A percentile compares a stretch with the other conserved stretches of the same genome.
These are phyloP conservation scores for Epithemia pelagica DNA, from an alignment of 108 stramenopile species.

Conservation along the genomic window DNA sequence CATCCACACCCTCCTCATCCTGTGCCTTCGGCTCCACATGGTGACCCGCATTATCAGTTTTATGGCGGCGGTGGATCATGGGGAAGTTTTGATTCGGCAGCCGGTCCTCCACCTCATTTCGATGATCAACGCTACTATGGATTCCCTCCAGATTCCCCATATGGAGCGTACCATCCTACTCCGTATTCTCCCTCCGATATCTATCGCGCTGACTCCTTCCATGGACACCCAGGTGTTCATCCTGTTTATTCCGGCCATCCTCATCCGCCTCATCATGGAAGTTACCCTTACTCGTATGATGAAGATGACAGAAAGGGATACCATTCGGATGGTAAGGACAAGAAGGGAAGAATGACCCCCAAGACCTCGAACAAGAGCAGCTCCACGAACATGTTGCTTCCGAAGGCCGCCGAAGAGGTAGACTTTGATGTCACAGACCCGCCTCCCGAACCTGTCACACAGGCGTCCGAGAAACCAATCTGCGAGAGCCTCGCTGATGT, in stretches of 20 bases:
- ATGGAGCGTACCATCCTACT: constrained; percentile 3
- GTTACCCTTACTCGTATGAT: background rate
- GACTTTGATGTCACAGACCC: constrained; percentile 78
- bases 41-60: constrained; percentile 19
- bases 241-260: constrained; percentile 7
- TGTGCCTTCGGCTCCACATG: constrained; percentile 6
- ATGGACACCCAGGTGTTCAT: constrained; percentile 3
- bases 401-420: constrained; percentile 65
- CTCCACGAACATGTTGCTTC: constrained; percentile 30
- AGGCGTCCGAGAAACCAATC: constrained; percentile 38
- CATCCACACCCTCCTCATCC: background rate
- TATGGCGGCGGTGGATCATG: constrained; percentile 31
- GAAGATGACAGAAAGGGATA: background rate
- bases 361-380: constrained; percentile 7
- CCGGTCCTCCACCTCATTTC: constrained; percentile 24
- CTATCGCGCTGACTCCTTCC: constrained; percentile 3
- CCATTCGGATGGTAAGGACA: background rate
- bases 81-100: constrained; percentile 39
- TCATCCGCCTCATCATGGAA: background rate
- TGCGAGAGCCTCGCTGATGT: constrained; percentile 50
- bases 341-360: background rate
- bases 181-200: constrained; percentile 2
- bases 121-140: constrained; percentile 46
- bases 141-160: constrained; percentile 19
- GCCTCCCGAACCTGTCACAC: constrained; percentile 51